Evolutionary conservation across 1,284 basidiomycete genomes (phyloP).

Genomic region (Xerocomus amazonicus): DNA sequence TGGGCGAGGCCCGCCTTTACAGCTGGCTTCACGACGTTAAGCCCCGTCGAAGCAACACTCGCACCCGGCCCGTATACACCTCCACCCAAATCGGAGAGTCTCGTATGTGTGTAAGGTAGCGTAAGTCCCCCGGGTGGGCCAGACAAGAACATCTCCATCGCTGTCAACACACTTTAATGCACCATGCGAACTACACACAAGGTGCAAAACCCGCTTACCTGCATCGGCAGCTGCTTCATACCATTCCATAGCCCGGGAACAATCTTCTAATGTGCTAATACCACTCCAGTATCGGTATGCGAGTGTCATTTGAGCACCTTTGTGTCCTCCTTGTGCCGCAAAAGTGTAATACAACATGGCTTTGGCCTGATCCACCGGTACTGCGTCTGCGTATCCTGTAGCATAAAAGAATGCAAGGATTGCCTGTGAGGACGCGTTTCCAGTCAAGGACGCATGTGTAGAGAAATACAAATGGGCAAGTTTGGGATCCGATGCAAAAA

Average conservation of each 20-base stretch:
- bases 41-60: slow-evolving; percentile 82
- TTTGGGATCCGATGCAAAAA: slow-evolving; percentile 58
- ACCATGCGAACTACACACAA: background rate
- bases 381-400: slow-evolving; percentile 74
- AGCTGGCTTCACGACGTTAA: slow-evolving; percentile 67
- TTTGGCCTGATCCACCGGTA: slow-evolving; percentile 66
- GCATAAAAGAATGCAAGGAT: slow-evolving; percentile 84
- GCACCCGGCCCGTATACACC: slow-evolving; percentile 94
- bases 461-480: slow-evolving; percentile 60
- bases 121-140: slow-evolving; percentile 92
- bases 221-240: slow-evolving; percentile 86
- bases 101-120: slow-evolving; percentile 77
- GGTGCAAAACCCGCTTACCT: slow-evolving; percentile 48
- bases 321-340: slow-evolving; percentile 82
- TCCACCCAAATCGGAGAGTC: slow-evolving; percentile 86
- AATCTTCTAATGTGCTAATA: slow-evolving; percentile 86
- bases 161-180: slow-evolving; percentile 34
- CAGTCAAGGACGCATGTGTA: slow-evolving; percentile 61
- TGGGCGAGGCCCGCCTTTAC: slow-evolving; percentile 81
- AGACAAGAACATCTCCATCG: slow-evolving; percentile 68
- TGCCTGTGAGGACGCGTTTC: slow-evolving; percentile 82
- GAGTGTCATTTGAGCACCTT: slow-evolving; percentile 87
- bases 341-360: slow-evolving; percentile 94
- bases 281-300: slow-evolving; percentile 96
- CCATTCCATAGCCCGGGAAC: slow-evolving; percentile 77